Evolutionary conservation across 2,329 filamentous ascomycete species (phyloP).

Genomic region (Fusarium falciforme): DNA sequence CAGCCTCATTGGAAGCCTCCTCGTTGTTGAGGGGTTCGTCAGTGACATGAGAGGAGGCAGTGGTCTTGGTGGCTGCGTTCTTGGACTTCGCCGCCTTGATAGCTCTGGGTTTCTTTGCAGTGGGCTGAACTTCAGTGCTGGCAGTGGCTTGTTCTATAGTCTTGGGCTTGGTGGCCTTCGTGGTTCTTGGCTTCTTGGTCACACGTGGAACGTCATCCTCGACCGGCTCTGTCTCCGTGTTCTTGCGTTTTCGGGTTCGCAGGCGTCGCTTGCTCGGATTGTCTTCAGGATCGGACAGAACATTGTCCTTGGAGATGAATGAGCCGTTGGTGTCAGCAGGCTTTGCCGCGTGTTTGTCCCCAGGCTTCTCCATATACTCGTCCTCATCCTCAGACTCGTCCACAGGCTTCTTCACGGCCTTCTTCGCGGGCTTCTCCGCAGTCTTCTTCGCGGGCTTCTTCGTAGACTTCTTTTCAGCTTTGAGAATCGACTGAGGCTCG

Average conservation of each 20-base stretch:
- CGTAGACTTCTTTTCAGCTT: neutral
- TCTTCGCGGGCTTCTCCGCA: neutral
- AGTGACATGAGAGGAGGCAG: neutral
- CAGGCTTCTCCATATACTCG: neutral
- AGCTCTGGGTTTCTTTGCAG: conserved; percentile 12
- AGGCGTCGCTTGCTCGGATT: conserved; percentile 35
- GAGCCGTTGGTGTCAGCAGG: neutral
- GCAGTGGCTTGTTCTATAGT: conserved; percentile 11
- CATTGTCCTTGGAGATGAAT: neutral
- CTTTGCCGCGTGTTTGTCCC: neutral
- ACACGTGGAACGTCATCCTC: conserved; percentile 13
- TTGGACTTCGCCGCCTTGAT: conserved; percentile 5
- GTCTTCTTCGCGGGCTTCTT: neutral
- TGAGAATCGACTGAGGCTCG: neutral
- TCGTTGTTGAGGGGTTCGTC: conserved; percentile 1
- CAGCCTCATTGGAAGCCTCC: conserved; percentile 1
- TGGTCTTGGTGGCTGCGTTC: conserved; percentile 3
- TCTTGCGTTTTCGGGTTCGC: conserved; percentile 34
- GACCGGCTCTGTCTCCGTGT: conserved; percentile 15
- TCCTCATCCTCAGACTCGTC: neutral
- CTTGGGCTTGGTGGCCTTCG: conserved; percentile 11
- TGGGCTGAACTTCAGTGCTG: conserved; percentile 7
- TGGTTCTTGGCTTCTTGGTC: conserved; percentile 18
- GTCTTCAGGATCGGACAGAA: conserved; percentile 14
- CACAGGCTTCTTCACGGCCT: neutral